phyloP scores from a whole-genome alignment of 345 rosid genomes.

The Garcia nutans region DNA sequence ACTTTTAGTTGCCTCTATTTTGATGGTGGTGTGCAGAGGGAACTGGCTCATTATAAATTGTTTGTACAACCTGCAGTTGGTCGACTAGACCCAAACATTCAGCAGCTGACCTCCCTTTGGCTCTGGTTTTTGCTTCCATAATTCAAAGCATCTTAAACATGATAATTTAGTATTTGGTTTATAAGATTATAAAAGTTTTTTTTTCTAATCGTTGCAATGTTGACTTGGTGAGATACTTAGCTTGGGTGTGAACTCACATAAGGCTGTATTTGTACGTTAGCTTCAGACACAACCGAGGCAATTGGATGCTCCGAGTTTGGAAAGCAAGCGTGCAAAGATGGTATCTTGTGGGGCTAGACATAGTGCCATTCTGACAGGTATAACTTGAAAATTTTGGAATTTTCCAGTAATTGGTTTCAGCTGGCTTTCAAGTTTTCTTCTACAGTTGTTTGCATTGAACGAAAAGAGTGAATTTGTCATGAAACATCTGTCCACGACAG shows the following conservation, averaged over 20 bases:
- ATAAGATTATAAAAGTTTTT: too few species aligned
- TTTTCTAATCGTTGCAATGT: too few species aligned
- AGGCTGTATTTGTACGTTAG: slow-evolving; percentile 5
- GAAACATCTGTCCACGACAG: neutral
- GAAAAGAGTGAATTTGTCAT: neutral
- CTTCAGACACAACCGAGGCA: slow-evolving; percentile 56
- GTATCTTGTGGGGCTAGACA: slow-evolving; percentile 89
- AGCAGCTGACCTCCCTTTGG: too few species aligned
- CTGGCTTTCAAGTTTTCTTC: neutral
- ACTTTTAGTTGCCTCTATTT: too few species aligned
- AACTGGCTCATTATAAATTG: too few species aligned
- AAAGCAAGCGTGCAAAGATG: slow-evolving; percentile 44
- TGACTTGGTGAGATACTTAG: neutral
- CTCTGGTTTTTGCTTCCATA: too few species aligned
- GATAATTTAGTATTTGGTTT: too few species aligned
- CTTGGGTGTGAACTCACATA: neutral
- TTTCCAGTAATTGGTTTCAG: neutral
- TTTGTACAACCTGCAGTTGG: too few species aligned
- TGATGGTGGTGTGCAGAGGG: too few species aligned
- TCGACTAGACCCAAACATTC: too few species aligned
- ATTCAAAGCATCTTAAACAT: too few species aligned
- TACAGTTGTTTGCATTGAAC: too few species aligned
- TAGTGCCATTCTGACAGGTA: slow-evolving; percentile 69
- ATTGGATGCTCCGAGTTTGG: slow-evolving; percentile 61
- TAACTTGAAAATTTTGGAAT: neutral